These are phyloP conservation scores for Chrysosporium keratinophilum DNA, from an alignment of 2,329 filamentous ascomycete genomes.

Conservation along the genomic window DNA sequence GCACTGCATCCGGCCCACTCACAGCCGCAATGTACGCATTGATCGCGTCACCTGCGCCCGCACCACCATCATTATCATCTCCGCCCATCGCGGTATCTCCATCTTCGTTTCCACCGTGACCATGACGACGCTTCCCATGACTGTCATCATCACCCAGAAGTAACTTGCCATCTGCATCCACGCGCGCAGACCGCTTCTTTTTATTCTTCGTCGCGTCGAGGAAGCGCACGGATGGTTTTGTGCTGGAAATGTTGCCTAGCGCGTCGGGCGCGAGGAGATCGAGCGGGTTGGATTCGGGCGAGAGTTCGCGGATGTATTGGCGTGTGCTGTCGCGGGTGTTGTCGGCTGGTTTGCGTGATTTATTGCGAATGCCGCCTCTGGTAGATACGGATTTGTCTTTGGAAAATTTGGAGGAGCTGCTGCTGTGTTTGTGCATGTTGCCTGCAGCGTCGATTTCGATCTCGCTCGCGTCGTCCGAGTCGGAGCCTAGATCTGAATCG, in stretches of 20 bases:
- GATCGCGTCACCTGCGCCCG: constrained; percentile 29
- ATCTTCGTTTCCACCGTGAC: constrained; percentile 16
- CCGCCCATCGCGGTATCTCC: constrained; percentile 38
- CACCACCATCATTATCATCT: constrained; percentile 25
- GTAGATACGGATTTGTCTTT: constrained; percentile 8
- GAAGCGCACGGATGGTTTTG: constrained; percentile 55
- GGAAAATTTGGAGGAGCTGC: constrained; percentile 1
- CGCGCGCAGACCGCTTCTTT: constrained; percentile 34
- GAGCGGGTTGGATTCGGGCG: constrained; percentile 77
- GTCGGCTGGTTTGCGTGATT: neutral
- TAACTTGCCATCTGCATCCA: constrained; percentile 38
- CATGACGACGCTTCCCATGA: no score
- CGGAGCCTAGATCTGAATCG: constrained; percentile 47
- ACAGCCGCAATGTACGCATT: constrained; percentile 54
- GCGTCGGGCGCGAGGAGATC: constrained; percentile 84
- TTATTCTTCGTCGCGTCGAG: constrained; percentile 20
- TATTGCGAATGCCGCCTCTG: neutral
- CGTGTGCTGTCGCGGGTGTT: constrained; percentile 20
- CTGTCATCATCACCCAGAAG: constrained; percentile 29
- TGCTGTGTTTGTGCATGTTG: constrained; percentile 20
- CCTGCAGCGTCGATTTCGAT: constrained; percentile 33
- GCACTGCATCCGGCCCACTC: constrained; percentile 48
- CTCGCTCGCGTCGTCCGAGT: constrained; percentile 47
- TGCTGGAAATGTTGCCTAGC: constrained; percentile 85
- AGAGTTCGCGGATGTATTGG: constrained; percentile 77